phyloP scores from a whole-genome alignment of 1,284 basidiomycete genomes.

The Fomitopsis palustris region DNA sequence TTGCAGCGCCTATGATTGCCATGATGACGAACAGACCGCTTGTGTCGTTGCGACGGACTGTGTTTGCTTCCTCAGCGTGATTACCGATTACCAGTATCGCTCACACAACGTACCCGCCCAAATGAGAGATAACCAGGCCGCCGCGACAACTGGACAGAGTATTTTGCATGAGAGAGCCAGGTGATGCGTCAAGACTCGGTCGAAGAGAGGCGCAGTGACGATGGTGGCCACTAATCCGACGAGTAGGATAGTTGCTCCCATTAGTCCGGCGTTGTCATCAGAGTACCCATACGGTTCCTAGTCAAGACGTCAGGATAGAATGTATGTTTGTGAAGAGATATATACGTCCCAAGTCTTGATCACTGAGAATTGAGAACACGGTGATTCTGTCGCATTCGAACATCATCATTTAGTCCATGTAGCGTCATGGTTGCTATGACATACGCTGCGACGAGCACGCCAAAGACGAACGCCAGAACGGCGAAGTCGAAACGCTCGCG shows the following conservation, averaged over 20 bases:
- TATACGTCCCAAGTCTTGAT: slow-evolving; percentile 58
- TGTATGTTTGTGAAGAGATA: background rate
- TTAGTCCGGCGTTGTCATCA: slow-evolving; percentile 55
- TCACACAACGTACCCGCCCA: slow-evolving; percentile 59
- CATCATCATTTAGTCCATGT: too few relatives aligned
- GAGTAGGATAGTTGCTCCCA: slow-evolving; percentile 66
- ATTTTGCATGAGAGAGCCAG: slow-evolving; percentile 58
- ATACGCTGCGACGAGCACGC: too few relatives aligned
- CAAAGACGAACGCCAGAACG: background rate
- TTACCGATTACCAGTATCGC: background rate
- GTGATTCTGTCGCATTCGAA: slow-evolving; percentile 28
- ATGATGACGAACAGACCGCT: slow-evolving; percentile 62
- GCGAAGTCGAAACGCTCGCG: too few relatives aligned
- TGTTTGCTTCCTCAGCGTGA: background rate
- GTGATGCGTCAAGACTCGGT: slow-evolving; percentile 71
- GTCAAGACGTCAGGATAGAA: background rate
- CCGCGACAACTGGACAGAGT: slow-evolving; percentile 56
- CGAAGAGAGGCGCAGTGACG: slow-evolving; percentile 68
- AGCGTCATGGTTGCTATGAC: background rate
- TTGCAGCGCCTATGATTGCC: slow-evolving; percentile 60
- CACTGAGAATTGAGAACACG: slow-evolving; percentile 59
- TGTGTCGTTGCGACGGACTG: slow-evolving; percentile 57
- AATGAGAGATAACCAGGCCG: slow-evolving; percentile 66
- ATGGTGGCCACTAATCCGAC: slow-evolving; percentile 66
- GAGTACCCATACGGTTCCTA: slow-evolving; percentile 76